Base-by-base conservation (phyloP, 192 early-diverging fungal species). In the Spinellus fusiger region DNA sequence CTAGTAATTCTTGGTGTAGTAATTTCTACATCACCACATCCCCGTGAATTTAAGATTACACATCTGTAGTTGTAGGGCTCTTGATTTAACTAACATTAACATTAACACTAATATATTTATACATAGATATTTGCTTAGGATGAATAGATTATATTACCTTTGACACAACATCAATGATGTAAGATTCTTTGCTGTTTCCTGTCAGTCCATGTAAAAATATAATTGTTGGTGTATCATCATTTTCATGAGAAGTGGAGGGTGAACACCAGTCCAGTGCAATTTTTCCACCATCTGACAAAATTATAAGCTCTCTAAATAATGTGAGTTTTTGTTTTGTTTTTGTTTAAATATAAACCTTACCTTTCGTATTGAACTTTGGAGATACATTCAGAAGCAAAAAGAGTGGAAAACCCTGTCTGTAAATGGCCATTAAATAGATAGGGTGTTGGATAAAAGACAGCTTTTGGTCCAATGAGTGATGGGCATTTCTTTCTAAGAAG, bases 231-330 rank as follows among this genome's bases (percentile, higher is more conserved):
- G 84, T 84, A 64, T 69, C 69, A 51, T 81, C 76, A 7, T 76
- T 70, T 27, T 83, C 82, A 62, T 78, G 77, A 31, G 70, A 65
- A 20, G 56, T 68, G 31, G 80, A 65, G 6, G 77, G 71, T 10
- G 88, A 90, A 25, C 86, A 78, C 96, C 94, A 98, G 73, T 98
- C 96, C 26, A 96, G 70, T 0, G 92, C 79, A 34, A 95, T 73
- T 29, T 86, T 83, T 38, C 96, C 96, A 25, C 94, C 93, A 68
- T 98, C 93, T 18, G 84, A 78, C 10, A 89, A 81, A 8, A 63
- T 33, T 13, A 92, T 62, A 13, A 49, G 44, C 54, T 87, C 83
- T 50, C 80, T 72, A 28, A 0, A 48, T 12, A 32, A 15, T 31
- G 12, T 22, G 40, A 61, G 29, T 52, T 32, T 77, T 62, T 65